Percentiles rank a stretch among this genome's conserved stretches.
phyloP scores from a whole-genome alignment of 2,329 filamentous ascomycete species.

The Leptographium lundbergii region DNA sequence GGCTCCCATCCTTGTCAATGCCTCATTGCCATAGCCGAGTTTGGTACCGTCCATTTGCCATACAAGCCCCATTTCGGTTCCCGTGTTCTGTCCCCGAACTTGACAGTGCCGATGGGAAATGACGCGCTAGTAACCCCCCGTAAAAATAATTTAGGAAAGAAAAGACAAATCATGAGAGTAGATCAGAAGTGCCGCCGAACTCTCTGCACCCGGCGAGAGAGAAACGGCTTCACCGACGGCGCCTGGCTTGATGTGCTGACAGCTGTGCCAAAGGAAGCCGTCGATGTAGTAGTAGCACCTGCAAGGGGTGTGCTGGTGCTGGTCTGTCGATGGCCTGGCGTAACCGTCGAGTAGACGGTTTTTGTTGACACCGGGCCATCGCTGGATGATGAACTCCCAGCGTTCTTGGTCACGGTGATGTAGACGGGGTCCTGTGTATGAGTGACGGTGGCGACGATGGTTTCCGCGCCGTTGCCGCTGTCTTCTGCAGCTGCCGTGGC shows the following conservation, averaged over 20 bases:
- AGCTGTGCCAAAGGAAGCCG: neutral
- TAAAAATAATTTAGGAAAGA: neutral
- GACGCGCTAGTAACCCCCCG: no score
- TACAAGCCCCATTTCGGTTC: no score
- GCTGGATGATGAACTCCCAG: neutral
- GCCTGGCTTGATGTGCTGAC: neutral
- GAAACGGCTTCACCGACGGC: neutral
- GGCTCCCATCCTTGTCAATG: no score
- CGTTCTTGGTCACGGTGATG: constrained; percentile 6
- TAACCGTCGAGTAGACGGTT: neutral
- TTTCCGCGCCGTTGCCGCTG: constrained; percentile 19
- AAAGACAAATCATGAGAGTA: neutral
- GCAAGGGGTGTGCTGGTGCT: neutral
- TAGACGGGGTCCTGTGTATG: constrained; percentile 13
- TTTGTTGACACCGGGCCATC: neutral
- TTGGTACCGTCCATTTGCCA: no score
- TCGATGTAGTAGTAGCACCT: neutral
- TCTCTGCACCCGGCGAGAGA: neutral
- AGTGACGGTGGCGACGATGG: constrained; percentile 25
- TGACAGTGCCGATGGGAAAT: neutral
- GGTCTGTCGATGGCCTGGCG: neutral
- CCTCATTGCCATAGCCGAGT: no score
- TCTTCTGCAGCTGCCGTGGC: neutral
- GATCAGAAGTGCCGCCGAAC: neutral
- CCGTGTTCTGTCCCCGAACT: no score